phyloP scores from a whole-genome alignment of 2,329 filamentous ascomycete species.

The Fusarium pseudoanthophilum region DNA sequence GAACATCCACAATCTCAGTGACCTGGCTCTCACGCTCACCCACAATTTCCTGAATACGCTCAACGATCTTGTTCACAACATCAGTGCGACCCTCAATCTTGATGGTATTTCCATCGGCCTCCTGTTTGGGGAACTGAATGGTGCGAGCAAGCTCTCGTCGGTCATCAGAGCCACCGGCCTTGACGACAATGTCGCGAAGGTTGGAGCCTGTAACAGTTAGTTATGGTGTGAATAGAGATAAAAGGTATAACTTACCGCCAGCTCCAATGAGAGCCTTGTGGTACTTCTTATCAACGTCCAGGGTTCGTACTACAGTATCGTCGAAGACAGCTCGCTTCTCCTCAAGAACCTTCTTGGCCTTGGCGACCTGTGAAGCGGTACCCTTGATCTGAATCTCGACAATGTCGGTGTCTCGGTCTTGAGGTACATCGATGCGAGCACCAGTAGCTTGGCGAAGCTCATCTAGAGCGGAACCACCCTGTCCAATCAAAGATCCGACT shows the following conservation, averaged over 20 bases:
- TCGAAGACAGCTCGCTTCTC: conserved; percentile 90
- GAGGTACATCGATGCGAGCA: conserved; percentile 91
- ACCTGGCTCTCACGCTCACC: conserved; percentile 85
- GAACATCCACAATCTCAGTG: conserved; percentile 81
- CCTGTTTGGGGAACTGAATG: conserved; percentile 93
- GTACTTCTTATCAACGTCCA: conserved; percentile 94
- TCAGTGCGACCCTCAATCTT: conserved; percentile 86
- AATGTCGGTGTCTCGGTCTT: conserved; percentile 76
- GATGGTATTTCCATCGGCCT: conserved; percentile 83
- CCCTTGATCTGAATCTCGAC: conserved; percentile 94
- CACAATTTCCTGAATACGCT: conserved; percentile 83
- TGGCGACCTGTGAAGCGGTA: conserved; percentile 88
- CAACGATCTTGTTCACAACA: conserved; percentile 89
- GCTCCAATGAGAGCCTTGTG: conserved; percentile 90
- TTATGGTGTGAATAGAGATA: neutral
- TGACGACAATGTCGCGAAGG: conserved; percentile 85
- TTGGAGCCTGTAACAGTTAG: conserved; percentile 73
- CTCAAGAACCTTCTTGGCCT: conserved; percentile 89
- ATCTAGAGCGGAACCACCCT: conserved; percentile 90
- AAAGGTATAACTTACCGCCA: conserved; percentile 72
- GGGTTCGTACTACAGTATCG: conserved; percentile 82
- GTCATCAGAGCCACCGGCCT: conserved; percentile 90
- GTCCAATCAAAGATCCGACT: conserved; percentile 91
- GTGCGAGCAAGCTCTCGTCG: conserved; percentile 85
- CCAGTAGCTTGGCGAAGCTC: conserved; percentile 85